Base-by-base conservation (phyloP, 1,139 yeast species). In the Suhomyces wounanorum region DNA sequence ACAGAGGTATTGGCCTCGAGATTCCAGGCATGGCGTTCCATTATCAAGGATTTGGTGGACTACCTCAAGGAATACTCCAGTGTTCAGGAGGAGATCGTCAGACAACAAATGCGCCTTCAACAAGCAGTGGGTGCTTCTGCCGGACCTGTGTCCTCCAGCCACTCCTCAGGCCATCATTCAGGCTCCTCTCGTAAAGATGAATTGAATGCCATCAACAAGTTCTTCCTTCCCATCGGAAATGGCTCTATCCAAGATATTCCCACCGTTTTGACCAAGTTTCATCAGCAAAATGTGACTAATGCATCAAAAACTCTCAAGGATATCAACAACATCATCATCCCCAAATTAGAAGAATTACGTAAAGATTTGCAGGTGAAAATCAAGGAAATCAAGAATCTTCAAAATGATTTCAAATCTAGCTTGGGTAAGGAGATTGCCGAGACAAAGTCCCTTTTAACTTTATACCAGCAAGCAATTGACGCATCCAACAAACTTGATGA, bases 241-340 rank as follows among this genome's bases (percentile, higher is more conserved):
- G 94, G 92, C 3, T 87, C 96, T 4, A 79, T 91, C 49, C 90
- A 87, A 61, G 96, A 90, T 66, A 73, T 91, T 41, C 96, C 96
- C 2, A 80, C 83, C 6, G 73, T 85, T n/a, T 72, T 91, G 55
- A 79, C 84, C 53, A 84, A 84, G 60, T 89, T 77, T 65, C 97
- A 91, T 67, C 84, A 87, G 40, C 81, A 84, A 43, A 82, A 87
- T 61, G 92, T 91, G 1, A 71, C 82, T 17, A 76, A 82, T 46
- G 85, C 91, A 1, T 81, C 84, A 40, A 78, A 83, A 52, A 81
- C 91, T 0, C 80, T 89, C 26, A 87, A 85, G 64, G 97, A 90
- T 60, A 75, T 91, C 53, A 81, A 78, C 51, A 73, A 76, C 44
- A 79, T 83, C 36, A 82, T 90, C 16, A 82, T 92, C 44, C 97